Base-by-base conservation (phyloP, 2,329 filamentous ascomycete genomes). In the Leptodontidium sp. region DNA sequence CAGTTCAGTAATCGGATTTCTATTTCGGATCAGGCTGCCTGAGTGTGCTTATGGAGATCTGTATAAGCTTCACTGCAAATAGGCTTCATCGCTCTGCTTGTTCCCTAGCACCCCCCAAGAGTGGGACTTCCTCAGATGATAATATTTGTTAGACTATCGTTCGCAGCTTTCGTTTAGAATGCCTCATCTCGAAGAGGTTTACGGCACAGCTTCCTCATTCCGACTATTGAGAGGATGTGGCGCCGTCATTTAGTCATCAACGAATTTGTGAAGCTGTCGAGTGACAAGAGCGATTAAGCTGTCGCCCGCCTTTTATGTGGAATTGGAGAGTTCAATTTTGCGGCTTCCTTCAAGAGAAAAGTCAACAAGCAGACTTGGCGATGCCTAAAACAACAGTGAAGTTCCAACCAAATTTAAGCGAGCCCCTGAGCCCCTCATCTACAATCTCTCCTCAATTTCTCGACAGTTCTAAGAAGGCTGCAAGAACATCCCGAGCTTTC, bases 11-110 rank as follows among this genome's bases (percentile, higher is more conserved):
- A 40, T 4, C 21, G 14, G 4, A 43, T 35, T 59, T 59, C 35
- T 24, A 59, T 40, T 43, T 58, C 55, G 55, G 57, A 59, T 17
- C 35, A 59, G 57, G 57, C 57, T 59, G 35, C 57, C 57, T 59
- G 11, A 59, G 45, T 59, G 5, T 59, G 57, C 57, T 59, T 29
- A 59, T 45, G 15, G 21, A 43, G 57, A 45, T 45, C n/a, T 43
- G n/a, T 7, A 59, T 59, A 59, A 59, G 35, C 57, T 26, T 43
- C 11, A 29, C 57, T 1, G 38, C 38, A 17, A n/a, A 59, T 17
- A 21, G 17, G 14, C 4, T 38, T 6, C n/a, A 32, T 53, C 26
- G 52, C 52, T 15, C 26, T 55, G 29, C 5, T 2, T 2, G n/a
- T 4, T 55, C 17, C 14, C 29, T 35, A 3, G 17, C 2, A n/a